Evolutionary conservation across 179 eudicot species (phyloP).

Genomic region (Sideroxylon spinosum): DNA sequence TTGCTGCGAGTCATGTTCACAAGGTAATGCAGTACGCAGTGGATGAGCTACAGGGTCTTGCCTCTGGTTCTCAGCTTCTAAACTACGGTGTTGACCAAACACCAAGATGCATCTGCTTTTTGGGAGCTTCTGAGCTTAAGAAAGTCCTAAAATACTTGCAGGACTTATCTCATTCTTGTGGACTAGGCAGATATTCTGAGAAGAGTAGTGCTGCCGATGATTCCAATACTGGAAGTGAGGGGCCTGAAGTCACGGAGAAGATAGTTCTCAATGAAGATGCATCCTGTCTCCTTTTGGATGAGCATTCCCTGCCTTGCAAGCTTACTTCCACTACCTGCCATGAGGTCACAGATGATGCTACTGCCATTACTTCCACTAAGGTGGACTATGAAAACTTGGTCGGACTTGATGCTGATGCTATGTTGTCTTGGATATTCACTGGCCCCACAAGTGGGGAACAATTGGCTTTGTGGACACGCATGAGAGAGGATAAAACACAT

Average conservation of each 20-base stretch:
- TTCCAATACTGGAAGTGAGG: slow-evolving; percentile 27
- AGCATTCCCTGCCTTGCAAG: slow-evolving; percentile 39
- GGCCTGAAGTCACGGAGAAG: slow-evolving; percentile 41
- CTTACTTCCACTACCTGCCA: slow-evolving; percentile 7
- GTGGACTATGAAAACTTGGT: slow-evolving; percentile 23
- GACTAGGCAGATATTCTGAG: slow-evolving; percentile 62
- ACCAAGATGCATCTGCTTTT: slow-evolving; percentile 82
- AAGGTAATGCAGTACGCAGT: slow-evolving; percentile 63
- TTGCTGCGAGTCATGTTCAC: slow-evolving; percentile 64
- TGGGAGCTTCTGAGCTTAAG: slow-evolving; percentile 66
- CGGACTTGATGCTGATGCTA: slow-evolving; percentile 48
- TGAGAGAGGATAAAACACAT: slow-evolving; percentile 63
- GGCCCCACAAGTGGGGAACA: slow-evolving; percentile 61
- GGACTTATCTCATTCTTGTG: slow-evolving; percentile 68
- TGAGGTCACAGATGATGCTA: slow-evolving; percentile 29
- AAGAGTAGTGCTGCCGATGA: slow-evolving; percentile 45
- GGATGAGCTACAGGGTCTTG: slow-evolving; percentile 66
- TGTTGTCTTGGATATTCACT: slow-evolving; percentile 76
- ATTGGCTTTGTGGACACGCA: slow-evolving; percentile 57
- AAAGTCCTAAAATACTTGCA: slow-evolving; percentile 65
- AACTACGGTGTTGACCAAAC: slow-evolving; percentile 61
- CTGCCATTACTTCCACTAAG: slow-evolving; percentile 24
- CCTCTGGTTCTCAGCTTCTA: slow-evolving; percentile 68
- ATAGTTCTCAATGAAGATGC: slow-evolving; percentile 54
- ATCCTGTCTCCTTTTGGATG: slow-evolving; percentile 62